Evolutionary conservation across 352 stramenopile genomes (phyloP).

Genomic region (Phytophthora pisi): DNA sequence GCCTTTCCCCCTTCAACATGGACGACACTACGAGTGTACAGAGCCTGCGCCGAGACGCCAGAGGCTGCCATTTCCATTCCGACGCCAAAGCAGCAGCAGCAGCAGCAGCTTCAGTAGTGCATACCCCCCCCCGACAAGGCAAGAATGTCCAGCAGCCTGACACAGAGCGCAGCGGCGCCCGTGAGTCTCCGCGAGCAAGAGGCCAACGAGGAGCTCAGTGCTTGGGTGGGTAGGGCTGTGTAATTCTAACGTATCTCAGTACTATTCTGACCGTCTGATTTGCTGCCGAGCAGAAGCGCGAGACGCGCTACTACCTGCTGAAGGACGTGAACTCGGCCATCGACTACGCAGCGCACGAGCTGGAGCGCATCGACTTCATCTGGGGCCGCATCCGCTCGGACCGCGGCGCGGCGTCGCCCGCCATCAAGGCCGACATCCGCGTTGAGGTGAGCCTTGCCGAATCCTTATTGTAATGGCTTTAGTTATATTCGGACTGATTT

Average conservation of each 20-base stretch:
- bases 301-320: conserved; percentile 64
- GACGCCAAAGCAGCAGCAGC: conserved; percentile 8
- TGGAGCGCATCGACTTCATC: conserved; percentile 85
- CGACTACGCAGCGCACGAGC: conserved; percentile 58
- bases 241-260: conserved; percentile 4
- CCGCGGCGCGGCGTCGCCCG: conserved; percentile 41
- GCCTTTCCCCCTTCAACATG: conserved; percentile 26
- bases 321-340: conserved; percentile 62
- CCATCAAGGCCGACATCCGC: conserved; percentile 73
- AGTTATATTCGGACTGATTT: background rate
- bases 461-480: conserved; percentile 12
- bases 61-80: conserved; percentile 13
- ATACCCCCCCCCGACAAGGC: background rate
- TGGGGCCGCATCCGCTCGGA: conserved; percentile 81
- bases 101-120: conserved; percentile 1
- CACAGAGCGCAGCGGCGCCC: conserved; percentile 6
- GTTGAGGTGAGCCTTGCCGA: conserved; percentile 50
- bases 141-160: conserved; percentile 35
- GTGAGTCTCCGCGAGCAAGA: conserved; percentile 26
- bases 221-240: conserved; percentile 44
- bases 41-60: background rate
- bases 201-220: conserved; percentile 42
- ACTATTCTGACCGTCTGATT: conserved; percentile 1
- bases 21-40: conserved; percentile 8
- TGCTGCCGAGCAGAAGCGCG: conserved; percentile 48